These are phyloP conservation scores for Salix koriyanagi DNA, from an alignment of 345 rosid genomes.

Conservation along the genomic window DNA sequence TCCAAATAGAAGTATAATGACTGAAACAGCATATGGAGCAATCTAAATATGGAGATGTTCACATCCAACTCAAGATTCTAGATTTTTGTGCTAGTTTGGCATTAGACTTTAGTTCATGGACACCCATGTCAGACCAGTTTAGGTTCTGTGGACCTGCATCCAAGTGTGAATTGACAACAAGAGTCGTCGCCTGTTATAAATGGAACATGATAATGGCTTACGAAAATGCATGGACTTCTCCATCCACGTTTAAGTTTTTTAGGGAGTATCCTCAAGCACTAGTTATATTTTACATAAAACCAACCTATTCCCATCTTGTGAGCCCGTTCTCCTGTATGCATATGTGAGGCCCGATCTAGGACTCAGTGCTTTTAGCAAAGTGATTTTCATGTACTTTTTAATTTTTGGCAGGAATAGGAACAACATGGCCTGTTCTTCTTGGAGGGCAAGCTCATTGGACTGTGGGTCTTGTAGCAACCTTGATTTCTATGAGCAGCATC, in stretches of 20 bases:
- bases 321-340: no score
- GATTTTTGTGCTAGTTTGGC: background rate
- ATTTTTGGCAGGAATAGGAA: constrained; percentile 56
- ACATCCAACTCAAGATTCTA: background rate
- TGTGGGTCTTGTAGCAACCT: constrained; percentile 86
- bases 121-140: background rate
- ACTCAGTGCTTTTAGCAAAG: background rate
- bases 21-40: background rate
- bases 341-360: no score
- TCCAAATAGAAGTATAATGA: no score
- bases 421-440: constrained; percentile 66
- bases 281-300: no score
- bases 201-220: no score
- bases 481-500: constrained; percentile 72
- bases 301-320: no score
- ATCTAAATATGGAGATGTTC: background rate
- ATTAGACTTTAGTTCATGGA: background rate
- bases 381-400: constrained; percentile 26
- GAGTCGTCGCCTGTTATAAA: no score
- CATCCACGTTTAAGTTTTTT: no score
- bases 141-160: no score
- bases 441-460: constrained; percentile 96
- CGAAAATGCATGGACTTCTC: no score
- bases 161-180: no score
- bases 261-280: no score